phyloP scores from a whole-genome alignment of 306 rosid species.

The Carpinus viminea region DNA sequence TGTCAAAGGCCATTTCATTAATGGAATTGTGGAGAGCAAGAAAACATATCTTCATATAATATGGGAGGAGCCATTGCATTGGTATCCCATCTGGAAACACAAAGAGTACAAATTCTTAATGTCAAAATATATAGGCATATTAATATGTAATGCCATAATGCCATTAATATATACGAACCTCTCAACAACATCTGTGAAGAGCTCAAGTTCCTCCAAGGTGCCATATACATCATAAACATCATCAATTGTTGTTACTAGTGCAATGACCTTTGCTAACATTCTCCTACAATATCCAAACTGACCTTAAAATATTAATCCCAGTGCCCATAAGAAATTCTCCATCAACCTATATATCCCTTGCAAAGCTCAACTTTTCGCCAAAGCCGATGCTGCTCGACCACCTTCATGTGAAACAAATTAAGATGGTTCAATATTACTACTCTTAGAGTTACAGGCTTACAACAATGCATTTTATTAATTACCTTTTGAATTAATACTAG shows the following conservation, averaged over 20 bases:
- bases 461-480: no score
- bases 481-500: no score
- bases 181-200: neutral
- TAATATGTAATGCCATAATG: no score
- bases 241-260: constrained; percentile 10
- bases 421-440: neutral
- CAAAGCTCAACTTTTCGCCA: constrained; percentile 21
- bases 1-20: constrained; percentile 16
- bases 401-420: neutral
- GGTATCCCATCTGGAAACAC: constrained; percentile 16
- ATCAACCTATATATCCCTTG: constrained; percentile 18
- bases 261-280: neutral
- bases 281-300: constrained; percentile 5
- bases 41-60: constrained; percentile 25
- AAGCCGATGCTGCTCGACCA: constrained; percentile 13
- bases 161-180: neutral
- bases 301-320: neutral
- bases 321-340: constrained; percentile 11
- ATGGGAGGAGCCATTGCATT: constrained; percentile 26
- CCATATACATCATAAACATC: constrained; percentile 22
- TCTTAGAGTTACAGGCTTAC: neutral
- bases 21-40: constrained; percentile 1
- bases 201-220: constrained; percentile 8
- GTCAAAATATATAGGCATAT: no score
- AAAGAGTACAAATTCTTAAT: neutral